Evolutionary conservation across 2,329 filamentous ascomycete species (phyloP).

Genomic region (Spiromastix sp.): DNA sequence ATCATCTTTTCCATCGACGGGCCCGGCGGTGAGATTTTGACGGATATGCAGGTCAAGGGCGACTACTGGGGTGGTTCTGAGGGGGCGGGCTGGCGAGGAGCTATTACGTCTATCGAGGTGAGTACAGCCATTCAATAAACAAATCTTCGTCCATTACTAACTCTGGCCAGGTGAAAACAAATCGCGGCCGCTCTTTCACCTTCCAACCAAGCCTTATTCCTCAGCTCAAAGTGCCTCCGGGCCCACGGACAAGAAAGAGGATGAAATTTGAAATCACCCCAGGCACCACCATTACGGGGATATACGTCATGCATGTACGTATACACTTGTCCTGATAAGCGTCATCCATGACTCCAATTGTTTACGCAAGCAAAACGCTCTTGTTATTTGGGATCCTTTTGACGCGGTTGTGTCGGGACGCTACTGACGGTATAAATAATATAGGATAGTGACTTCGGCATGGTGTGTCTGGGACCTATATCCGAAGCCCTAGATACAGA

Average conservation of each 20-base stretch:
- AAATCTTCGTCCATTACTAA: not conserved
- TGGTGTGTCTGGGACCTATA: conserved; percentile 9
- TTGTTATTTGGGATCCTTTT: not conserved
- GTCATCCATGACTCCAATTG: not conserved
- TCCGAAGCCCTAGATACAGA: conserved; percentile 4
- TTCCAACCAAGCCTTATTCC: conserved; percentile 14
- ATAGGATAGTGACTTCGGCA: conserved; percentile 6
- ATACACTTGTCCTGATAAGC: conserved; percentile 5
- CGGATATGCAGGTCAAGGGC: conserved; percentile 8
- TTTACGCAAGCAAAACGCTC: not conserved
- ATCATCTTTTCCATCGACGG: conserved; percentile 14
- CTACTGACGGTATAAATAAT: not conserved
- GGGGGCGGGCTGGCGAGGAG: not conserved
- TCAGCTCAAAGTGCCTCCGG: conserved; percentile 9
- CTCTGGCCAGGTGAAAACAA: not conserved
- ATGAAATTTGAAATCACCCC: conserved; percentile 8
- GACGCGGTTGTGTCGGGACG: not conserved
- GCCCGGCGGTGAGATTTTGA: conserved; percentile 12
- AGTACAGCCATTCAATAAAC: too few relatives aligned
- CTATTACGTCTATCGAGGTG: conserved; percentile 5
- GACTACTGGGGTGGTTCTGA: conserved; percentile 5
- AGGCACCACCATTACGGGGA: conserved; percentile 13
- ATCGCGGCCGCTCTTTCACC: conserved; percentile 6
- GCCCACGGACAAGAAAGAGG: conserved; percentile 6
- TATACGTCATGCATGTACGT: conserved; percentile 15